Conservation (phyloP, 345 rosid species). For the Bruguiera parviflora region DNA sequence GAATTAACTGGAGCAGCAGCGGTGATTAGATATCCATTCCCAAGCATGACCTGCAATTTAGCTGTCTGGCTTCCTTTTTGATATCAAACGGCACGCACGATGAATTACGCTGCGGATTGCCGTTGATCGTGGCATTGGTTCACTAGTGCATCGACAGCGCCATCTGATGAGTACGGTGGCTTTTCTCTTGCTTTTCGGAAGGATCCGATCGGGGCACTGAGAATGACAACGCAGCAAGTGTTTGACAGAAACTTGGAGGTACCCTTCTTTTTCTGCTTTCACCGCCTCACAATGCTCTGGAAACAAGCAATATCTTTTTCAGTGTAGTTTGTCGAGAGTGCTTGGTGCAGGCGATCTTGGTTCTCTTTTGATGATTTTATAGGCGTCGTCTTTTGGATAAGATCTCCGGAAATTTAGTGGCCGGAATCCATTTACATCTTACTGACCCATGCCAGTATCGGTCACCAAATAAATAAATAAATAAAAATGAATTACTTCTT, state of each 20-base stretch:
- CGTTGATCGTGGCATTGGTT: background rate
- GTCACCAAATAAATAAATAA: no score
- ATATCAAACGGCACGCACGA: no score
- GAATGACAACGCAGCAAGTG: conserved; percentile 73
- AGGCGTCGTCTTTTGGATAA: no score
- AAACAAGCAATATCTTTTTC: background rate
- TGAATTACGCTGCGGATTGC: background rate
- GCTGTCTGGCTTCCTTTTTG: no score
- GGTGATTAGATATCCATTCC: background rate
- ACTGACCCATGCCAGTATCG: no score
- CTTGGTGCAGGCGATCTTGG: no score
- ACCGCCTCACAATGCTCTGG: no score
- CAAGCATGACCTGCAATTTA: no score
- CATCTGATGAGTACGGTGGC: background rate
- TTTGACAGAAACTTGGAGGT: conserved; percentile 84
- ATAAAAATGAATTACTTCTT: background rate
- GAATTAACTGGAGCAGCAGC: no score
- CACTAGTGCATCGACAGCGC: background rate
- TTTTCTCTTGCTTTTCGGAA: conserved; percentile 41
- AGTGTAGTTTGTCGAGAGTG: background rate
- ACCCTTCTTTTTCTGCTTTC: conserved; percentile 4
- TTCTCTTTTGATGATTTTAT: no score
- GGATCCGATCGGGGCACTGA: conserved; percentile 66
- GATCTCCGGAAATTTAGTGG: no score
- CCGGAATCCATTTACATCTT: no score